Evolutionary conservation across 2,329 filamentous ascomycete species (phyloP).

Genomic region (Raffaelea ambrosiae): DNA sequence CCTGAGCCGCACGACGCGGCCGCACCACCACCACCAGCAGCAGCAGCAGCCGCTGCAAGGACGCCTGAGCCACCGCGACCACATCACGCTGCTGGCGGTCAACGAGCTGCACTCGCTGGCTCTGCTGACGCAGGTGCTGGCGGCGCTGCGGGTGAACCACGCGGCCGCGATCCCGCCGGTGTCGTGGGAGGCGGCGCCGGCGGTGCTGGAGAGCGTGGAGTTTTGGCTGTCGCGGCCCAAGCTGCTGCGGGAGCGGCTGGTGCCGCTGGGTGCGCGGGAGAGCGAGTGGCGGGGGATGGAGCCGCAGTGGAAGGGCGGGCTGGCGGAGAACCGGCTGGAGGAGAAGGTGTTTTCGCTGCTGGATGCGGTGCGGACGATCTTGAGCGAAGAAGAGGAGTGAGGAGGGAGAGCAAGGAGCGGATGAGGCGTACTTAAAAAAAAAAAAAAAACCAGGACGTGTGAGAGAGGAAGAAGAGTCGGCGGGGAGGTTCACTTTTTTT

Average conservation of each 20-base stretch:
- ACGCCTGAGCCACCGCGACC: constrained; percentile 24
- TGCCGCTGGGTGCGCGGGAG: constrained; percentile 67
- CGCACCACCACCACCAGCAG: neutral
- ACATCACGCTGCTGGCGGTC: constrained; percentile 65
- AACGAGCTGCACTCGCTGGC: constrained; percentile 73
- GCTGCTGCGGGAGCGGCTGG: constrained; percentile 61
- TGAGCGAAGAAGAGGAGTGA: constrained; percentile 34
- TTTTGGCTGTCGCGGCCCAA: constrained; percentile 66
- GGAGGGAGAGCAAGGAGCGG: neutral
- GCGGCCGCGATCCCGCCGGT: constrained; percentile 65
- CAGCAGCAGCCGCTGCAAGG: neutral
- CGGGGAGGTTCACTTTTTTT: too few relatives aligned
- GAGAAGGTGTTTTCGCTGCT: constrained; percentile 66
- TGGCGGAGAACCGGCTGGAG: constrained; percentile 59
- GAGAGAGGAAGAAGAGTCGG: too few relatives aligned
- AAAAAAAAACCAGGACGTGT: neutral
- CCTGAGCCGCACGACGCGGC: constrained; percentile 33
- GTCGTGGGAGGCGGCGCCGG: constrained; percentile 59
- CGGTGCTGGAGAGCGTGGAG: constrained; percentile 73
- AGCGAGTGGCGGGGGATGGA: constrained; percentile 47
- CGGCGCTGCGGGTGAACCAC: constrained; percentile 55
- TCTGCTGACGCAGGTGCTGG: constrained; percentile 65
- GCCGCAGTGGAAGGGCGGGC: constrained; percentile 22
- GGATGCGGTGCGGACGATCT: constrained; percentile 47
- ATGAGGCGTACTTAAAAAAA: too few relatives aligned